phyloP scores from a whole-genome alignment of 169 alveolate genomes.

The Plasmodium coatneyi region DNA sequence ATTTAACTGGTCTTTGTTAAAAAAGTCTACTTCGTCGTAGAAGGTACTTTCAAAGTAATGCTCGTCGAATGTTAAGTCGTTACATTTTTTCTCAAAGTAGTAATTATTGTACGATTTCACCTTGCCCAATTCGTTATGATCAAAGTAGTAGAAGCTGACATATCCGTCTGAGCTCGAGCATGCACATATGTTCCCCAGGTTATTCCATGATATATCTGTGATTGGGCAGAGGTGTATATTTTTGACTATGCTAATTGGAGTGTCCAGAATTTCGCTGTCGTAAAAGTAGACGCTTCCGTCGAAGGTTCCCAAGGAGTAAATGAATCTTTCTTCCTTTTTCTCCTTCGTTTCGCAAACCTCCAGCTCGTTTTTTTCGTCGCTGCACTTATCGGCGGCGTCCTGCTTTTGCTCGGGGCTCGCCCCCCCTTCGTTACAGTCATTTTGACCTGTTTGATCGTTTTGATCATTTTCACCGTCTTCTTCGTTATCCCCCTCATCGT shows the following conservation, averaged over 20 bases:
- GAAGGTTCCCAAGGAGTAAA: constrained; percentile 89
- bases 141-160: constrained; percentile 89
- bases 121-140: constrained; percentile 89
- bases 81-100: constrained; percentile 65
- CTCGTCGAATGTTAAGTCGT: constrained; percentile 66
- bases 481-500: constrained; percentile 9
- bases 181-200: constrained; percentile 92
- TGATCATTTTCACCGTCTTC: constrained; percentile 18
- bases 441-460: background rate
- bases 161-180: constrained; percentile 94
- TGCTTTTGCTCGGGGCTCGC: constrained; percentile 42
- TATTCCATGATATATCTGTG: constrained; percentile 95
- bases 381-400: background rate
- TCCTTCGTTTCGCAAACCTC: constrained; percentile 80
- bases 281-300: constrained; percentile 90
- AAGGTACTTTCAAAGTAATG: constrained; percentile 64
- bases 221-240: constrained; percentile 93
- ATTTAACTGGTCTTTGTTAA: constrained; percentile 47
- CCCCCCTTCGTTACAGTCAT: constrained; percentile 17
- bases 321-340: constrained; percentile 83
- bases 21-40: constrained; percentile 63
- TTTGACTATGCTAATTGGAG: constrained; percentile 92
- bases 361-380: constrained; percentile 52
- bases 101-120: constrained; percentile 70
- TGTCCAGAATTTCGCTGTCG: constrained; percentile 87